A percentile compares a stretch with the other conserved stretches of the same genome.
Evolutionary conservation across 2,329 filamentous ascomycete species (phyloP).

Genomic region (Periconia digitata): DNA sequence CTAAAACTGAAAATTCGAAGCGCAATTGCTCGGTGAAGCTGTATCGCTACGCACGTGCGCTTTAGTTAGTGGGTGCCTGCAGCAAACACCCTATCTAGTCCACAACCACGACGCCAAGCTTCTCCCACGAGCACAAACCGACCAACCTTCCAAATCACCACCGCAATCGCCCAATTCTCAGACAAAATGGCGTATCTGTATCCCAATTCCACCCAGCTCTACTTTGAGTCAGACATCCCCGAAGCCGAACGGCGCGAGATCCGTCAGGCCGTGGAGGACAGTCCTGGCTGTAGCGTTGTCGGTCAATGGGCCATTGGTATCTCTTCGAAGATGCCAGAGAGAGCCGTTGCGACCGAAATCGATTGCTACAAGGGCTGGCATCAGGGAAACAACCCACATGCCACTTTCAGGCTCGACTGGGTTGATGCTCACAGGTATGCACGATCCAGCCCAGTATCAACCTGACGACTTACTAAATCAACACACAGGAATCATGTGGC

Average conservation of each 20-base stretch:
- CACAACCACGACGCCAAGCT: not conserved
- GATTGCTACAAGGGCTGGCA: not conserved
- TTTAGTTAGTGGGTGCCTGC: not conserved
- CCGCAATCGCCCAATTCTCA: not conserved
- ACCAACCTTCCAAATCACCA: not conserved
- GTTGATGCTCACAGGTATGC: no score
- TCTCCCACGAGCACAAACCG: not conserved
- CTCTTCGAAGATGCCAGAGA: not conserved
- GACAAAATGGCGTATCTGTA: not conserved
- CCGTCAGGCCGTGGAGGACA: not conserved
- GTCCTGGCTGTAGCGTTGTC: not conserved
- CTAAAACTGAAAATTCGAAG: no score
- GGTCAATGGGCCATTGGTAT: slow-evolving; percentile 1
- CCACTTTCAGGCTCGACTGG: not conserved
- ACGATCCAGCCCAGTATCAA: no score
- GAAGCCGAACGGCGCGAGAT: not conserved
- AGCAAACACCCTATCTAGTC: not conserved
- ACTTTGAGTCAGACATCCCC: not conserved
- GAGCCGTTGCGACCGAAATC: not conserved
- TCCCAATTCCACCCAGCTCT: not conserved
- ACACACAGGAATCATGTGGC: no score
- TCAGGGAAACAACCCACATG: not conserved
- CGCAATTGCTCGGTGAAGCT: not conserved
- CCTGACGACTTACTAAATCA: not conserved
- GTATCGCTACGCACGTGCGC: not conserved